phyloP scores from a whole-genome alignment of 2,329 filamentous ascomycete species.

The Penicillium sp. region DNA sequence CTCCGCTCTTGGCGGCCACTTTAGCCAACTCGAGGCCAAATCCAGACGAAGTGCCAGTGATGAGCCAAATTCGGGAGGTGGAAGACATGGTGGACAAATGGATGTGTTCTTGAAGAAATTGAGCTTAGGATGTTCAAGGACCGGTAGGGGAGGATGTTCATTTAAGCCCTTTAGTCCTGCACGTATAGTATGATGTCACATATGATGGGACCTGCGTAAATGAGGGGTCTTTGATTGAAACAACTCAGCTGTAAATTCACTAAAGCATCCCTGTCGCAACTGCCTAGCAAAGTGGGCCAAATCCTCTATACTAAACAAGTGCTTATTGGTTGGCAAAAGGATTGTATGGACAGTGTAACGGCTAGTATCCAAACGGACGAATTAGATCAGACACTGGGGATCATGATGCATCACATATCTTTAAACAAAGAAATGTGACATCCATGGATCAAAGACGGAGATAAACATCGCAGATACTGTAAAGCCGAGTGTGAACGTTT shows the following conservation, averaged over 20 bases:
- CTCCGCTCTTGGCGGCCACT: not conserved
- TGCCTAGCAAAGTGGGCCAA: not conserved
- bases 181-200: not conserved
- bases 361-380: not conserved
- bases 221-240: not conserved
- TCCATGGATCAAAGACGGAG: not conserved
- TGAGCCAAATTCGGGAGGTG: slow-evolving; percentile 1
- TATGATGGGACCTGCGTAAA: not conserved
- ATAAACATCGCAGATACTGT: not conserved
- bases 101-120: not conserved
- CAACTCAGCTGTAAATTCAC: not conserved
- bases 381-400: not conserved
- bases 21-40: not conserved
- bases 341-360: not conserved
- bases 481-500: not conserved
- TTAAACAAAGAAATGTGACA: not conserved
- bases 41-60: slow-evolving; percentile 5
- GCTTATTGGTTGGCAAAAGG: not conserved
- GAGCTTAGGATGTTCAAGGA: not conserved
- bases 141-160: not conserved
- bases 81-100: not conserved
- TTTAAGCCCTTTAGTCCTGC: not conserved
- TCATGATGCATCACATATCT: not conserved
- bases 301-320: not conserved
- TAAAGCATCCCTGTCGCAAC: not conserved